A percentile compares a stretch with the other conserved stretches of the same genome.
These are phyloP conservation scores for Pythium guiyangense DNA, from an alignment of 352 stramenopile genomes.

Conservation along the genomic window DNA sequence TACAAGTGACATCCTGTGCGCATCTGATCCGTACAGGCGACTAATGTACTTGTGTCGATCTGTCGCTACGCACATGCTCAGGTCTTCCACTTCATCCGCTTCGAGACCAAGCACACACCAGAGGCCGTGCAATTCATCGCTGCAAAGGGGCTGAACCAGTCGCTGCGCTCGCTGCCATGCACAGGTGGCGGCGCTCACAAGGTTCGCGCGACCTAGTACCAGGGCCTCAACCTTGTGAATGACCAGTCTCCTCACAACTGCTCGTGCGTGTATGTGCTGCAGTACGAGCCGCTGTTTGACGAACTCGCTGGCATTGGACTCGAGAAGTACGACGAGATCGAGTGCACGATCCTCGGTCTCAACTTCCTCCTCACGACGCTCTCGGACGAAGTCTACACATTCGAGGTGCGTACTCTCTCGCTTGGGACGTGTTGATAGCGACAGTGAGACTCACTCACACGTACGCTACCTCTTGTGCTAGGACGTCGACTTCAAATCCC, in stretches of 20 bases:
- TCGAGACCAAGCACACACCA: slow-evolving; percentile 71
- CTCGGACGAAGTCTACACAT: slow-evolving; percentile 97
- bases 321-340: slow-evolving; percentile 92
- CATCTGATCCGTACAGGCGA: background rate
- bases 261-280: background rate
- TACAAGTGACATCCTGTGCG: background rate
- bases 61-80: slow-evolving; percentile 13
- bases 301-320: slow-evolving; percentile 82
- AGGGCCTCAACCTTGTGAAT: background rate
- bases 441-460: background rate
- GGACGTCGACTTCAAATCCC: slow-evolving; percentile 78
- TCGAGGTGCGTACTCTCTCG: slow-evolving; percentile 67
- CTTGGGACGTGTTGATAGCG: background rate
- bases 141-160: slow-evolving; percentile 77
- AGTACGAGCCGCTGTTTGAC: slow-evolving; percentile 71
- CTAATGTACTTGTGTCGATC: background rate
- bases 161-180: slow-evolving; percentile 66
- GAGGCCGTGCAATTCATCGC: slow-evolving; percentile 78
- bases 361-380: slow-evolving; percentile 96
- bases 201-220: slow-evolving; percentile 20
- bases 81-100: slow-evolving; percentile 96
- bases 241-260: background rate
- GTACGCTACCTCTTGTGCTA: slow-evolving; percentile 11
- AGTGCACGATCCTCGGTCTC: slow-evolving; percentile 96
- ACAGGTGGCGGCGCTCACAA: slow-evolving; percentile 84